These are phyloP conservation scores for Sclerospora graminicola DNA, from an alignment of 352 stramenopile species.

Conservation along the genomic window DNA sequence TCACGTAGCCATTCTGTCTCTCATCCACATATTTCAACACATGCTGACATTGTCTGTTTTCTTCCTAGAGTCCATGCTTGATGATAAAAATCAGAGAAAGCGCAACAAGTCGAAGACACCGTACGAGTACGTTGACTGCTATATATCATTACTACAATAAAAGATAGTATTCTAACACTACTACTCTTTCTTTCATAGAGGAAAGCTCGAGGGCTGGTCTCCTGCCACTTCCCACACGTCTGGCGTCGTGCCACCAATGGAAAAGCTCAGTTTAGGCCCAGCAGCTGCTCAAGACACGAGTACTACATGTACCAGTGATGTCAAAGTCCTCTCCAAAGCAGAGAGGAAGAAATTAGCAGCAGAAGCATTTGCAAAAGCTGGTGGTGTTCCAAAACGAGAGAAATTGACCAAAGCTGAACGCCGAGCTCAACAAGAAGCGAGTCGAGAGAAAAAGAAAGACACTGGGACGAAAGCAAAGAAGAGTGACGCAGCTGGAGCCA, in stretches of 20 bases:
- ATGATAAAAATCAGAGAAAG: slow-evolving; percentile 23
- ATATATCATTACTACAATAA: neutral
- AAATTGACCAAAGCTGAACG: slow-evolving; percentile 91
- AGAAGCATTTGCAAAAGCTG: slow-evolving; percentile 47
- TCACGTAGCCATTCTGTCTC: neutral
- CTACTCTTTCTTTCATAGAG: slow-evolving; percentile 18
- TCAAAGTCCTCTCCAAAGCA: slow-evolving; percentile 46
- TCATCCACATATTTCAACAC: neutral
- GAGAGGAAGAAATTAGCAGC: slow-evolving; percentile 66
- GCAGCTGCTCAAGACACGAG: neutral
- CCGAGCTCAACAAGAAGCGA: slow-evolving; percentile 86
- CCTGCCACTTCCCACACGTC: slow-evolving; percentile 20
- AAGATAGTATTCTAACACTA: slow-evolving; percentile 1
- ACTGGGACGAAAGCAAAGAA: slow-evolving; percentile 35
- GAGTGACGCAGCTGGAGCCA: slow-evolving; percentile 4
- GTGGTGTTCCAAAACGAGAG: slow-evolving; percentile 38
- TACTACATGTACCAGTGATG: neutral
- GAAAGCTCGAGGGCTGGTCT: slow-evolving; percentile 55
- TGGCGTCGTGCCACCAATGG: slow-evolving; percentile 24
- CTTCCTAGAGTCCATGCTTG: slow-evolving; percentile 22
- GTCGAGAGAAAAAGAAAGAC: slow-evolving; percentile 67
- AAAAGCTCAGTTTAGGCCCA: slow-evolving; percentile 36
- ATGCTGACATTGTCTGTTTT: neutral
- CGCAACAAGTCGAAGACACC: slow-evolving; percentile 16
- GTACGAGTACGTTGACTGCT: slow-evolving; percentile 17